Conservation (phyloP, 2,329 filamentous ascomycete genomes). For the Alternaria rosae region DNA sequence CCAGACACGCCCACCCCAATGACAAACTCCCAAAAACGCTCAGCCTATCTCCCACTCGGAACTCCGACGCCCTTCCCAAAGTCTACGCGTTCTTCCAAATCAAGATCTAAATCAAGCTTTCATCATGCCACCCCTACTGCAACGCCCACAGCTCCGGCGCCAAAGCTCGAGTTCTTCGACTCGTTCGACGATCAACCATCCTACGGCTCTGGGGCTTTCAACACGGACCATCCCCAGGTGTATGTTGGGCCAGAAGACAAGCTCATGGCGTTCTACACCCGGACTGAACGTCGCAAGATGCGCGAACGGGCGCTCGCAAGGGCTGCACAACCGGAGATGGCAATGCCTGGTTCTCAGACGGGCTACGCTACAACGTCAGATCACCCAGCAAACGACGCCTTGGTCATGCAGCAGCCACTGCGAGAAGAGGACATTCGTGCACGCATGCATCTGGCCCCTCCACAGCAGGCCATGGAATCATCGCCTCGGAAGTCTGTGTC, state of each 20-base stretch:
- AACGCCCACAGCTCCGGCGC: background rate
- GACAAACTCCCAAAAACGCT: slow-evolving; percentile 21
- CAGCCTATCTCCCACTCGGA: slow-evolving; percentile 23
- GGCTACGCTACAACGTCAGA: background rate
- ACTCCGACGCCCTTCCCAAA: background rate
- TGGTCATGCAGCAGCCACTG: background rate
- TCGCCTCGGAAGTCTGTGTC: background rate
- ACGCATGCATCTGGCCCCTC: background rate
- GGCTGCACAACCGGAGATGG: background rate
- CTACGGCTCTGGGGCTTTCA: background rate
- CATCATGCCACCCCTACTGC: background rate
- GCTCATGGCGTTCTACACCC: background rate
- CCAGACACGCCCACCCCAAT: slow-evolving; percentile 35
- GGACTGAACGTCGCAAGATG: background rate
- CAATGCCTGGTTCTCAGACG: background rate
- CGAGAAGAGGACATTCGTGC: background rate
- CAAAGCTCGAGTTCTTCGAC: background rate
- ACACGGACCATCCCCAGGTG: background rate
- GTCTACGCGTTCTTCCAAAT: background rate
- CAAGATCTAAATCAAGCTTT: background rate
- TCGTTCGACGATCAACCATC: background rate
- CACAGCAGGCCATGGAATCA: background rate
- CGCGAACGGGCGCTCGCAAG: background rate
- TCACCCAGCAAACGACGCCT: background rate
- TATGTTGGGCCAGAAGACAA: background rate